Conservation (phyloP, 2,329 filamentous ascomycete genomes). For the Talaromyces pinophilus region DNA sequence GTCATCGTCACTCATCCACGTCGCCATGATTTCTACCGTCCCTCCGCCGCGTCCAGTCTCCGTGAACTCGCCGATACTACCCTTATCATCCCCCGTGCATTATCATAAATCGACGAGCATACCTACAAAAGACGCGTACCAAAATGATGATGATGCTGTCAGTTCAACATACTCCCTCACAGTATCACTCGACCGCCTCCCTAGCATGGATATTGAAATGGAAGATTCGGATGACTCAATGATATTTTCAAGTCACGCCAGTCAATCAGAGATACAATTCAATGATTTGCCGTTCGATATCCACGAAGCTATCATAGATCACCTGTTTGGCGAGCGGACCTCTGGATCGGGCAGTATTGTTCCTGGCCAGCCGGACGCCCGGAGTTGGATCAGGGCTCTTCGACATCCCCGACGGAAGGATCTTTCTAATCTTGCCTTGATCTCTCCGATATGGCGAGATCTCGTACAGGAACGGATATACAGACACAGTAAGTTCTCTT, state of each 20-base stretch:
- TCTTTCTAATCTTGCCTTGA: slow-evolving; percentile 65
- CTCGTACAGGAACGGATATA: slow-evolving; percentile 73
- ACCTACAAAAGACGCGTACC: slow-evolving; percentile 33
- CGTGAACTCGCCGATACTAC: slow-evolving; percentile 35
- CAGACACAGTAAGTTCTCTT: slow-evolving; percentile 56
- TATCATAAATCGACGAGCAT: slow-evolving; percentile 30
- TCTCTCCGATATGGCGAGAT: slow-evolving; percentile 61
- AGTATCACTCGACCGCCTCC: slow-evolving; percentile 28
- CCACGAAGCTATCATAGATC: slow-evolving; percentile 70
- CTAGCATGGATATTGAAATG: slow-evolving; percentile 30
- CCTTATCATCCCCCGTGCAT: slow-evolving; percentile 28
- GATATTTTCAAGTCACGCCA: slow-evolving; percentile 20
- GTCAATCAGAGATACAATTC: slow-evolving; percentile 30
- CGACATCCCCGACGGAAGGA: slow-evolving; percentile 68
- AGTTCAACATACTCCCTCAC: slow-evolving; percentile 26
- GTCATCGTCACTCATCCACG: neutral
- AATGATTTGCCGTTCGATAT: slow-evolving; percentile 66
- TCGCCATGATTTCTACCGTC: slow-evolving; percentile 34
- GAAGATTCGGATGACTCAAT: slow-evolving; percentile 29
- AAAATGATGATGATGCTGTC: slow-evolving; percentile 26
- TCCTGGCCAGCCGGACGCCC: slow-evolving; percentile 53
- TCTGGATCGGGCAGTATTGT: slow-evolving; percentile 61
- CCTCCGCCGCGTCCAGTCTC: slow-evolving; percentile 37
- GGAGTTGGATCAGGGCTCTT: slow-evolving; percentile 65
- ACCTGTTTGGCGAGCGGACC: slow-evolving; percentile 68